Conservation (phyloP, 2,329 filamentous ascomycete species). For the Parastagonospora avenae region DNA sequence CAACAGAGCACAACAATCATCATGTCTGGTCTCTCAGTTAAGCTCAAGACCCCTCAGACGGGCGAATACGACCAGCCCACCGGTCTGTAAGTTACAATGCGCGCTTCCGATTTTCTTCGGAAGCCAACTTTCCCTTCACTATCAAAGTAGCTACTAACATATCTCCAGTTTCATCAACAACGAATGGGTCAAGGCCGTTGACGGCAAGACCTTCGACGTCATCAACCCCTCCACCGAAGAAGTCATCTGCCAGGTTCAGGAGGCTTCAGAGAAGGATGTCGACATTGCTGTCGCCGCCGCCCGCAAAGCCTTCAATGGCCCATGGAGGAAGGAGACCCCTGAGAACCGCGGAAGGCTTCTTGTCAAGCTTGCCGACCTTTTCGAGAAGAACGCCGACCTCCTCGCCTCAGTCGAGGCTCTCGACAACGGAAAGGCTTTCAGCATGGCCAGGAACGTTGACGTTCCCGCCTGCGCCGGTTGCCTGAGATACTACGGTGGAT, state of each 20-base stretch:
- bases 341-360: conserved; percentile 72
- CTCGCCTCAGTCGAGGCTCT: conserved; percentile 84
- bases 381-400: conserved; percentile 76
- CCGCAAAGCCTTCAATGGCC: conserved; percentile 80
- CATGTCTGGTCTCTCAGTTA: conserved; percentile 56
- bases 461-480: conserved; percentile 69
- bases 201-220: conserved; percentile 90
- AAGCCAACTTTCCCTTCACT: conserved; percentile 4
- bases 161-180: conserved; percentile 82
- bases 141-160: conserved; percentile 19
- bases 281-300: conserved; percentile 82
- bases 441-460: conserved; percentile 73
- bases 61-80: conserved; percentile 62
- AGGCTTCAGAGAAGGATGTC: conserved; percentile 86
- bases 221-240: conserved; percentile 88
- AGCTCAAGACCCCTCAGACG: conserved; percentile 71
- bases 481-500: conserved; percentile 87
- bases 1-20: conserved; percentile 25
- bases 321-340: conserved; percentile 72
- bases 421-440: conserved; percentile 85
- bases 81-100: conserved; percentile 53
- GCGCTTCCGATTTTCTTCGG: conserved; percentile 5
- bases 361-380: conserved; percentile 77
- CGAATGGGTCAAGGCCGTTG: conserved; percentile 81
- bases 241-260: conserved; percentile 79